Percentiles rank a stretch among this genome's conserved stretches.
phyloP scores from a whole-genome alignment of 2,329 filamentous ascomycete species.

The Cyphellophora attinorum region DNA sequence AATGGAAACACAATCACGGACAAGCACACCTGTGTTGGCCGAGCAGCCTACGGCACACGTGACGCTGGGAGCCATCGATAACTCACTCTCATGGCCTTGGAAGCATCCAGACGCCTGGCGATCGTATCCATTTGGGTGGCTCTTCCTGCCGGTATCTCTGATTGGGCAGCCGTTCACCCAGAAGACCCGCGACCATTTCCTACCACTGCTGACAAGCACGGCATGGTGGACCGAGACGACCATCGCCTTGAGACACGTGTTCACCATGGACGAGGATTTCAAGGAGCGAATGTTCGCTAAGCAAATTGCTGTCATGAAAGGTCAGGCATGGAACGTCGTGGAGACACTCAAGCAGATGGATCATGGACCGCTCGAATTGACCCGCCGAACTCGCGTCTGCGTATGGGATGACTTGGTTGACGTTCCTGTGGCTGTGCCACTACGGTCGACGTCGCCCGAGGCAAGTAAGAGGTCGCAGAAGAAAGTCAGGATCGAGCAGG shows the following conservation, averaged over 20 bases:
- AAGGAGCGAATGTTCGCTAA: constrained; percentile 98
- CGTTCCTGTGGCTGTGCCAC: constrained; percentile 84
- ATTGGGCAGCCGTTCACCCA: constrained; percentile 95
- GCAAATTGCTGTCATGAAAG: constrained; percentile 98
- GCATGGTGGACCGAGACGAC: constrained; percentile 97
- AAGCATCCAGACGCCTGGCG: constrained; percentile 90
- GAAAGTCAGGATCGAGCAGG: constrained; percentile 38
- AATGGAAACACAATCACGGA: constrained; percentile 54
- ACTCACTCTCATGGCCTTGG: constrained; percentile 97
- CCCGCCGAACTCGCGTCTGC: constrained; percentile 78
- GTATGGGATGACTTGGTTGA: constrained; percentile 98
- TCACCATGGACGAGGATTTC: constrained; percentile 88
- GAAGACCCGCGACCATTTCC: constrained; percentile 84
- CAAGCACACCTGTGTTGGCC: constrained; percentile 40
- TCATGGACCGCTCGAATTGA: constrained; percentile 88
- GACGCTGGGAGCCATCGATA: constrained; percentile 87
- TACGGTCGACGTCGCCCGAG: constrained; percentile 77
- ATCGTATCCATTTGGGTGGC: constrained; percentile 96
- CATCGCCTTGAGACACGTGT: constrained; percentile 72
- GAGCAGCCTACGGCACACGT: constrained; percentile 51
- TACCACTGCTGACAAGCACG: constrained; percentile 89
- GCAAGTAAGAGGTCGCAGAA: constrained; percentile 58
- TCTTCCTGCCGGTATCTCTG: constrained; percentile 90
- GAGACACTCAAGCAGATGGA: constrained; percentile 89
- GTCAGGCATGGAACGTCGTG: constrained; percentile 97